Base-by-base conservation (phyloP, 257 asterid species). In the Primulina eburnea region DNA sequence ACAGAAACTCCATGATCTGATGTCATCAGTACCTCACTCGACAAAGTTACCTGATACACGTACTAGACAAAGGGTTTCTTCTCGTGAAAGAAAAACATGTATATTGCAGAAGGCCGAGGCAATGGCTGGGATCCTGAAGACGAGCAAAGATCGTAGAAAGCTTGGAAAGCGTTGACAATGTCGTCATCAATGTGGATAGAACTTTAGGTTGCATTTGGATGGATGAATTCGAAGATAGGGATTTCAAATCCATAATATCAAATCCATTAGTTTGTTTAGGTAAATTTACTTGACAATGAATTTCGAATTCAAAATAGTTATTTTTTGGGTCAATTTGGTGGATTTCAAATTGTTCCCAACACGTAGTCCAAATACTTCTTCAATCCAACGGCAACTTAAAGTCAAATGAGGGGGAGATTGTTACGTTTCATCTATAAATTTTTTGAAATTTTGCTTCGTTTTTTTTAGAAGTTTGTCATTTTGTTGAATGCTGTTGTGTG, bases 11-110 rank as follows among this genome's bases (percentile, higher is more conserved):
- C 77, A 78, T 55, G 79, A 73, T 61, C 72, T 85, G 75, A 88
- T 92, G 95, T 81, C 73, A 11, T 78, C 92, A 4, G 85, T 84
- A 21, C 87, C 92, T 70, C 96, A 78, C 80, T 88, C 97, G 6
- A 82, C 81, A 43, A 90, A 90, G 70, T 65, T 90, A 78, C 98
- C 97, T 38, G 78, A 85, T 72, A 88, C 97, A 7, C 90, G 83
- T 69, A 71, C 70, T 76, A 75, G 73, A 32, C 75, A 62, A 8
- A 76, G 72, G 64, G 78, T 61, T 69, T n/a, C 75, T 29, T 75
- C 84, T 9, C 74, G n/a, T 70, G 82, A 81, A 62, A 84, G 84
- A 55, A 88, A 65, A 77, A 67, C 6, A 40, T 65, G 84, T 63
- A 79, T 92, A 72, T 70, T 92, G 16, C 73, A 79, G 80, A 92